A percentile compares a stretch with the other conserved stretches of the same genome.
Conservation (phyloP, 2,329 filamentous ascomycete genomes). For the Aspergillus quadrilineatus region DNA sequence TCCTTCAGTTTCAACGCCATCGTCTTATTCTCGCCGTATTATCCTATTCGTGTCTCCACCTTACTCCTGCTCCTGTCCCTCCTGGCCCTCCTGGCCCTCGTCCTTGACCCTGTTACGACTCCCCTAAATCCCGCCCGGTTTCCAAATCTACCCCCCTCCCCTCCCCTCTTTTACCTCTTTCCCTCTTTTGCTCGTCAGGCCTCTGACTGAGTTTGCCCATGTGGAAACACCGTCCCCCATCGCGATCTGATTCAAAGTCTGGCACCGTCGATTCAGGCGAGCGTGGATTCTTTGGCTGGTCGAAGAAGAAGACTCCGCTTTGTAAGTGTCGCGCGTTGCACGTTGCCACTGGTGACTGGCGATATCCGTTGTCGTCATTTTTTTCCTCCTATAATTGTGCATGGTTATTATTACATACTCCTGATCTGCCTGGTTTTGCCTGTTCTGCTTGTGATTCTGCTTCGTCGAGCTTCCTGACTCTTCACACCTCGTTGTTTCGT, state of each 20-base stretch:
- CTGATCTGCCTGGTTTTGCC: slow-evolving; percentile 6
- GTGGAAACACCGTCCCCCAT: slow-evolving; percentile 43
- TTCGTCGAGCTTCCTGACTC: slow-evolving; percentile 3
- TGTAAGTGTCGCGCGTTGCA: slow-evolving; percentile 24
- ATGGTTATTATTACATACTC: background rate
- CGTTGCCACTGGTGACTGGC: slow-evolving; percentile 11
- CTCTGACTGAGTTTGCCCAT: slow-evolving; percentile 27
- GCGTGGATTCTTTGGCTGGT: slow-evolving; percentile 38
- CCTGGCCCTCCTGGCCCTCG: slow-evolving; percentile 11
- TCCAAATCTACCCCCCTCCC: slow-evolving; percentile 1
- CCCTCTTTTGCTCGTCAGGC: slow-evolving; percentile 18
- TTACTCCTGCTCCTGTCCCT: slow-evolving; percentile 6
- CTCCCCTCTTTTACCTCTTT: slow-evolving; percentile 15
- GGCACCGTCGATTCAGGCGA: slow-evolving; percentile 37
- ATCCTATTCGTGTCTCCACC: background rate
- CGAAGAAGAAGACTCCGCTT: slow-evolving; percentile 35
- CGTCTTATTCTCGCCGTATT: slow-evolving; percentile 4
- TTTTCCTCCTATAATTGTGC: slow-evolving; percentile 7
- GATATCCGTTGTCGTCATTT: slow-evolving; percentile 12
- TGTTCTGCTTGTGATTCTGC: slow-evolving; percentile 10
- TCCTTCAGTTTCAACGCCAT: slow-evolving; percentile 10
- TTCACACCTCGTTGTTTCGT: slow-evolving; percentile 8
- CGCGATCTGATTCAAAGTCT: slow-evolving; percentile 41
- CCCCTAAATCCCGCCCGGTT: background rate
- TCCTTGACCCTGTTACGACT: background rate